These are phyloP conservation scores for Eremothecium coryli DNA, from an alignment of 1,139 yeast species.

Conservation along the genomic window DNA sequence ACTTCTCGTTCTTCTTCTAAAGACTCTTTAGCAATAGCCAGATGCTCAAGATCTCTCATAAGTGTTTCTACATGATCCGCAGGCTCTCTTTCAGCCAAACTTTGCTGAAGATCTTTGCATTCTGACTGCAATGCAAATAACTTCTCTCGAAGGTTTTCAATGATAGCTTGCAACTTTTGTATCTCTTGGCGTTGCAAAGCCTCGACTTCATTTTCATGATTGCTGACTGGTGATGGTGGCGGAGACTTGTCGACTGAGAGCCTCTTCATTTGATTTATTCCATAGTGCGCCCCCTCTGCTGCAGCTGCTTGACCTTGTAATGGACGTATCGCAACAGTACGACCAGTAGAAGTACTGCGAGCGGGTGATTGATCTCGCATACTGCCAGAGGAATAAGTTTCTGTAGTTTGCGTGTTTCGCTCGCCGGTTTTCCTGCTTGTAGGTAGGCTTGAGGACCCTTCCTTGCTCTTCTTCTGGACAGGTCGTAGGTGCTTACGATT, in stretches of 20 bases:
- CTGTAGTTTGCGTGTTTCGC: neutral
- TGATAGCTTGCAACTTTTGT: slow-evolving; percentile 29
- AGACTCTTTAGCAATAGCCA: slow-evolving; percentile 46
- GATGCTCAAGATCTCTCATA: slow-evolving; percentile 43
- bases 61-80: slow-evolving; percentile 25
- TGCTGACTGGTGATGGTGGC: neutral
- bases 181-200: neutral
- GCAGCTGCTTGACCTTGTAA: neutral
- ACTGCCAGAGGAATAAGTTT: neutral
- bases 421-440: neutral
- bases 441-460: neutral
- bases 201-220: neutral
- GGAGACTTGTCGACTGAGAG: neutral
- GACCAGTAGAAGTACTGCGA: neutral
- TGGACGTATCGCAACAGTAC: no score
- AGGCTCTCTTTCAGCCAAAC: slow-evolving; percentile 23
- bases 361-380: neutral
- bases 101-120: slow-evolving; percentile 26
- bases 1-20: slow-evolving; percentile 37
- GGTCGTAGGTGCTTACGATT: neutral
- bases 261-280: neutral
- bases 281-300: neutral
- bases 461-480: neutral
- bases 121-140: slow-evolving; percentile 21
- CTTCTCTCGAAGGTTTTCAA: slow-evolving; percentile 39